Conservation (phyloP, 202 grass and related monocot species). For the Panicum hallii region DNA sequence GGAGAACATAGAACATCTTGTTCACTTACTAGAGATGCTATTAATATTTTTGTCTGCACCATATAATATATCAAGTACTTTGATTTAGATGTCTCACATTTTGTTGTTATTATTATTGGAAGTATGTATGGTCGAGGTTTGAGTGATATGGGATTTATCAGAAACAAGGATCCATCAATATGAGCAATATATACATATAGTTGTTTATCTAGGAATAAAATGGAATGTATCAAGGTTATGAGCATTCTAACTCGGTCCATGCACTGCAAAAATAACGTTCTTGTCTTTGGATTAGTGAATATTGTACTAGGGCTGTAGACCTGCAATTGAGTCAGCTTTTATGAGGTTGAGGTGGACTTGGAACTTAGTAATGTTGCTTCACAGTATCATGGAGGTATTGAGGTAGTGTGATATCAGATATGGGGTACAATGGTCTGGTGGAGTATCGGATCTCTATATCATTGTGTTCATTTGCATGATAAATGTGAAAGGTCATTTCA, state of each 20-base stretch:
- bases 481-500: neutral
- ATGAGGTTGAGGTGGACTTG: neutral
- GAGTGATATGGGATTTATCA: neutral
- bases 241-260: neutral
- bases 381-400: neutral
- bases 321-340: neutral
- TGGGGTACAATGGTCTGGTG: neutral
- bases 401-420: neutral
- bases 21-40: neutral
- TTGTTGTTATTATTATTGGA: neutral
- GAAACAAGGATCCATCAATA: neutral
- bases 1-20: neutral
- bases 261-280: neutral
- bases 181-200: too few relatives aligned
- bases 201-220: neutral
- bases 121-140: neutral
- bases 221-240: neutral
- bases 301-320: neutral
- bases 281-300: neutral
- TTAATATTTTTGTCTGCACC: neutral
- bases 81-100: neutral
- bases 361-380: neutral
- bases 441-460: neutral
- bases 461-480: neutral
- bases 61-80: neutral